A percentile compares a stretch with the other conserved stretches of the same genome.
Conservation (phyloP, 78 protist genomes). For the Bigelowiella natans region DNA sequence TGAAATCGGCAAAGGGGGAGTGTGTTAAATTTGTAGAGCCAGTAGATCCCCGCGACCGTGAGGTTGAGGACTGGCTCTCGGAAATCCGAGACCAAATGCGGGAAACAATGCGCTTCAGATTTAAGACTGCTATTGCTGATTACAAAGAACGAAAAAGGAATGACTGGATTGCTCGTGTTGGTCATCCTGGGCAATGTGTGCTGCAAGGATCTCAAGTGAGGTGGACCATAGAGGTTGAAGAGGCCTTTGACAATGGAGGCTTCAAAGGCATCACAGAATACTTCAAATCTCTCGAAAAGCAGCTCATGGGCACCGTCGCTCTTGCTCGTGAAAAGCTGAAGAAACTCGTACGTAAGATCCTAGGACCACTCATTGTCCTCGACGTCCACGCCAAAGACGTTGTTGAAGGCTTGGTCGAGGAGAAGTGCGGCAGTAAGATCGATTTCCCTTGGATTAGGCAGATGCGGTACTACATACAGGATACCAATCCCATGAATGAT, state of each 20-base stretch:
- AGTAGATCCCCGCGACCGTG: not conserved
- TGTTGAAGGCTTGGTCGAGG: conserved; percentile 32
- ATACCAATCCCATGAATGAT: not conserved
- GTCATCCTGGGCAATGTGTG: not conserved
- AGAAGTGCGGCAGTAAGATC: not conserved
- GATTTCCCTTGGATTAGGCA: conserved; percentile 77
- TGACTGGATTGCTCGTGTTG: conserved; percentile 34
- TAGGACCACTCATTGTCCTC: conserved; percentile 59
- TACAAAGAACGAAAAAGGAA: conserved; percentile 10
- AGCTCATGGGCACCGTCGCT: conserved; percentile 27
- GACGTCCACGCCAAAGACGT: conserved; percentile 72
- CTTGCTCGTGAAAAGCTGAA: conserved; percentile 32
- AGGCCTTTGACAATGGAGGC: not conserved
- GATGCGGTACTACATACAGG: not conserved
- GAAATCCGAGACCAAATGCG: conserved; percentile 32
- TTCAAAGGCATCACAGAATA: not conserved
- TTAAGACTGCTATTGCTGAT: not conserved
- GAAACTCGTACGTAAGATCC: conserved; percentile 21
- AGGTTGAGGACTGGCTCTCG: conserved; percentile 48
- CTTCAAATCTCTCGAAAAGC: conserved; percentile 15
- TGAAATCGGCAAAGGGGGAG: not conserved
- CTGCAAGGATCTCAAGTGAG: conserved; percentile 17
- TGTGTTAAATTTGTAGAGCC: not conserved
- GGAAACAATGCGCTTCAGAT: not conserved
- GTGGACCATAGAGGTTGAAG: conserved; percentile 35